phyloP scores from a whole-genome alignment of 352 stramenopile genomes.

The Phytophthora citricola region DNA sequence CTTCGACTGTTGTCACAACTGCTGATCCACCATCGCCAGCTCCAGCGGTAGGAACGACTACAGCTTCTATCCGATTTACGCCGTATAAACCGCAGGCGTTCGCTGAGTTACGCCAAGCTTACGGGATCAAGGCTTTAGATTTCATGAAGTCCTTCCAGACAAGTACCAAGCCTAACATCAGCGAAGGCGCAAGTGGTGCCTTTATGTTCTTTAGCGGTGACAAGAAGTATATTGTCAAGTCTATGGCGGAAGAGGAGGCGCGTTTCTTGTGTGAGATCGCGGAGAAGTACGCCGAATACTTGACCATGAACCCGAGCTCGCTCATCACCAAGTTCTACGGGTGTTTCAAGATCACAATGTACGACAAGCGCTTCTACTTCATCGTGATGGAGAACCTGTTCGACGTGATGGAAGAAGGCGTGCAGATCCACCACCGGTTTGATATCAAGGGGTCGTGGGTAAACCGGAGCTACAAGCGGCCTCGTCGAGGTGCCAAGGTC shows the following conservation, averaged over 20 bases:
- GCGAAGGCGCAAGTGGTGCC: conserved; percentile 89
- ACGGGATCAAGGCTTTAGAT: conserved; percentile 64
- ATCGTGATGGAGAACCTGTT: conserved; percentile 95
- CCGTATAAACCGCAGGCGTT: conserved; percentile 80
- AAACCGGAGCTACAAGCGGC: conserved; percentile 85
- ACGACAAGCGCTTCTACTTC: conserved; percentile 92
- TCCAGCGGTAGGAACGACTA: conserved; percentile 15
- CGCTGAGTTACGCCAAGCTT: conserved; percentile 74
- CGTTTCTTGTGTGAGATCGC: conserved; percentile 87
- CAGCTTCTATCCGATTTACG: conserved; percentile 69
- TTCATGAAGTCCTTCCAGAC: conserved; percentile 82
- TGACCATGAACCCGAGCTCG: conserved; percentile 74
- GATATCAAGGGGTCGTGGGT: conserved; percentile 95
- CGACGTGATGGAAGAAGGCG: conserved; percentile 63
- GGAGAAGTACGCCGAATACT: conserved; percentile 86
- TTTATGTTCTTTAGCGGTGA: conserved; percentile 94
- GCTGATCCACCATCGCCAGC: conserved; percentile 4
- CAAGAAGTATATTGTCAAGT: conserved; percentile 93
- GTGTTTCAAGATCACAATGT: conserved; percentile 91
- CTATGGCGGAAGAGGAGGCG: conserved; percentile 82
- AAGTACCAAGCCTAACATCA: conserved; percentile 90
- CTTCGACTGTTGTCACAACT: conserved; percentile 32
- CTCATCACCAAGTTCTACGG: conserved; percentile 92
- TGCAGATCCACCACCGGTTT: conserved; percentile 87
- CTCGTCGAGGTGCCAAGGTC: conserved; percentile 73